Percentiles rank a stretch among this genome's conserved stretches.
Conservation (phyloP, 495 filamentous ascomycete genomes). For the Lepraria neglecta region DNA sequence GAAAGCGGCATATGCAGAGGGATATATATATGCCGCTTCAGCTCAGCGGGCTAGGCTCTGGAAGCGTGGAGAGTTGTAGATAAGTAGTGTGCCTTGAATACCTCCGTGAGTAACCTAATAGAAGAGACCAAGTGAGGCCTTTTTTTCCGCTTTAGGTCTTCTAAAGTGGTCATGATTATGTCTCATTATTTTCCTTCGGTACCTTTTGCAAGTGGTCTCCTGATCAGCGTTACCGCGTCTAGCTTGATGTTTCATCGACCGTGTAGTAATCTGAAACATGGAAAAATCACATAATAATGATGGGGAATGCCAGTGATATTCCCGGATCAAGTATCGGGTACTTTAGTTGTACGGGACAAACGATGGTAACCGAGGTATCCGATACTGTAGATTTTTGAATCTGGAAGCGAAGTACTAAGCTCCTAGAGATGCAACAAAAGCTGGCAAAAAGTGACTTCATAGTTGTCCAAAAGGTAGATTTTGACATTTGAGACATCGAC, state of each 20-base stretch:
- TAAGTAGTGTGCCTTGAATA: not conserved
- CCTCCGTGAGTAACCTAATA: not conserved
- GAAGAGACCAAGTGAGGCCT: not conserved
- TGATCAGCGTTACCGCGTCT: constrained; percentile 3
- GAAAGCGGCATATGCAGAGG: not conserved
- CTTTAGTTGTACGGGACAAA: no score
- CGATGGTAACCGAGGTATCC: no score
- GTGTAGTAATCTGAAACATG: not conserved
- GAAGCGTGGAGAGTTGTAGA: not conserved
- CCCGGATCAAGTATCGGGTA: not conserved
- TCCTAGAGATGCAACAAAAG: no score
- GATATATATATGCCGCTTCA: not conserved
- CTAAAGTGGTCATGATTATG: constrained; percentile 1
- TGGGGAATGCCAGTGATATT: no score
- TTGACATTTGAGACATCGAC: no score
- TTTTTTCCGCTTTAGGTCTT: not conserved
- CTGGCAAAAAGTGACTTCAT: no score
- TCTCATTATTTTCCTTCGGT: not conserved
- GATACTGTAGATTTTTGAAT: no score
- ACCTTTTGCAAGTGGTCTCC: not conserved
- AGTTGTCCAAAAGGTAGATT: no score
- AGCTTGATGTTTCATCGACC: constrained; percentile 14
- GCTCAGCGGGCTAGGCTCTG: not conserved
- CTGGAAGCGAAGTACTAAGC: no score
- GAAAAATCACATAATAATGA: not conserved